phyloP scores from a whole-genome alignment of 768 basidiomycete genomes.

The Calocybe cyanea region DNA sequence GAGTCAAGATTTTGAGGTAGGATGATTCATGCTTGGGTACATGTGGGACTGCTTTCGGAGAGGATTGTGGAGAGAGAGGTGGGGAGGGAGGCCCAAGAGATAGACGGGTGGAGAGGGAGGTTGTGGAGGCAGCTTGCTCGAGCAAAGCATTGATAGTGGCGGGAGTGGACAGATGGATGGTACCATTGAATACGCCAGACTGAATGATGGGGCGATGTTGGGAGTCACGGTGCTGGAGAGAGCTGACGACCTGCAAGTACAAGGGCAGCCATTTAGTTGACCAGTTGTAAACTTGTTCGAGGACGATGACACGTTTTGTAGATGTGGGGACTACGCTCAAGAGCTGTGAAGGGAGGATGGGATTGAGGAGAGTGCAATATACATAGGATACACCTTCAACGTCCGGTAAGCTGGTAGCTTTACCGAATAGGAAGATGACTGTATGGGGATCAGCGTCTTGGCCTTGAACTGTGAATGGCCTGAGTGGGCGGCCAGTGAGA shows the following conservation, averaged over 20 bases:
- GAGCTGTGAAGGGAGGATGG: conserved; percentile 61
- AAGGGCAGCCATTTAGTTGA: conserved; percentile 85
- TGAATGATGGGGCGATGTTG: conserved; percentile 52
- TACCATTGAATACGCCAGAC: conserved; percentile 58
- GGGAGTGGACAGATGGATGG: conserved; percentile 29
- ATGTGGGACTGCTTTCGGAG: conserved; percentile 39
- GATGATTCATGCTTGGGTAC: conserved; percentile 89
- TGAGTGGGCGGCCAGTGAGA: conserved; percentile 57
- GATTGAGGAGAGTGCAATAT: conserved; percentile 63
- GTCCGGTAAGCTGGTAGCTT: conserved; percentile 33
- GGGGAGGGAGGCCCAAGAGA: conserved; percentile 40
- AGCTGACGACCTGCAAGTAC: conserved; percentile 76
- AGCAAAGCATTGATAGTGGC: conserved; percentile 52
- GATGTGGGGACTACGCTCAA: conserved; percentile 57
- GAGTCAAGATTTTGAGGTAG: conserved; percentile 84
- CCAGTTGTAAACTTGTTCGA: conserved; percentile 78
- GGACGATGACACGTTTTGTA: conserved; percentile 65
- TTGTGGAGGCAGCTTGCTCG: conserved; percentile 31
- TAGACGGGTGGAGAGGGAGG: conserved; percentile 38
- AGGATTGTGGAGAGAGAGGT: conserved; percentile 16
- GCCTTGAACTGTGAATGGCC: conserved; percentile 51
- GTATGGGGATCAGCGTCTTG: conserved; percentile 50
- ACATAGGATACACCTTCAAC: conserved; percentile 63
- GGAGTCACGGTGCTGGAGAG: conserved; percentile 56
- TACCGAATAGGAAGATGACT: conserved; percentile 70